A percentile compares a stretch with the other conserved stretches of the same genome.
Evolutionary conservation across 352 stramenopile genomes (phyloP).

Genomic region (Phytophthora podocarpi): DNA sequence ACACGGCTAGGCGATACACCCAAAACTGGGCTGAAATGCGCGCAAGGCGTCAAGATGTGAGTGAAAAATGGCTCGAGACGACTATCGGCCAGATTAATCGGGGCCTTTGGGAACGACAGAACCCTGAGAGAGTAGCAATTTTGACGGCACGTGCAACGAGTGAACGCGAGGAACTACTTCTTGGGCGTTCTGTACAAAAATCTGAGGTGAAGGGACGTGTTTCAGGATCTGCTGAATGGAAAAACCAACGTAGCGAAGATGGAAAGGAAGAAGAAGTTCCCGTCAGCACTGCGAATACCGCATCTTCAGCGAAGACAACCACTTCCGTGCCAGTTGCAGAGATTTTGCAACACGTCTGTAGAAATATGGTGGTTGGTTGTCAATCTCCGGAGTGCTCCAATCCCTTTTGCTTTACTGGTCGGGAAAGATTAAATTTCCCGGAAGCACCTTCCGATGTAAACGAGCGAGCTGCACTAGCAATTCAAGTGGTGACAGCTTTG

Average conservation of each 20-base stretch:
- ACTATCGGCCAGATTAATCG: slow-evolving; percentile 66
- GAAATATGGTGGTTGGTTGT: slow-evolving; percentile 55
- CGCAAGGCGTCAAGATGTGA: slow-evolving; percentile 63
- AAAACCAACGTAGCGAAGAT: slow-evolving; percentile 70
- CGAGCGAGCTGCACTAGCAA: slow-evolving; percentile 49
- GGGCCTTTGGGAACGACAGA: slow-evolving; percentile 30
- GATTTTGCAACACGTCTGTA: slow-evolving; percentile 51
- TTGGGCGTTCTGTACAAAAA: slow-evolving; percentile 36
- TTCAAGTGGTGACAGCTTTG: slow-evolving; percentile 52
- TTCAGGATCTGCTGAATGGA: slow-evolving; percentile 83
- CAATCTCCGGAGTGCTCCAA: slow-evolving; percentile 39
- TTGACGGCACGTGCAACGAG: slow-evolving; percentile 39
- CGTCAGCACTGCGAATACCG: background rate
- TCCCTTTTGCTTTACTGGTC: slow-evolving; percentile 50
- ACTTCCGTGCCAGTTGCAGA: slow-evolving; percentile 22
- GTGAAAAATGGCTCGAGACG: slow-evolving; percentile 61
- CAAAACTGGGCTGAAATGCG: slow-evolving; percentile 71
- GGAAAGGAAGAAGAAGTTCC: slow-evolving; percentile 34
- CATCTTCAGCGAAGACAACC: background rate
- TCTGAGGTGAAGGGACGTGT: slow-evolving; percentile 71
- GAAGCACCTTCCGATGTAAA: slow-evolving; percentile 32
- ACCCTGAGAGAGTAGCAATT: slow-evolving; percentile 36
- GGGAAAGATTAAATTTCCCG: background rate
- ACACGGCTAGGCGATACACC: slow-evolving; percentile 88
- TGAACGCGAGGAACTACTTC: slow-evolving; percentile 58